Evolutionary conservation across 345 rosid genomes (phyloP), one percentile per base, ranked within the genome.

Genomic region (Brassica rapa): DNA sequence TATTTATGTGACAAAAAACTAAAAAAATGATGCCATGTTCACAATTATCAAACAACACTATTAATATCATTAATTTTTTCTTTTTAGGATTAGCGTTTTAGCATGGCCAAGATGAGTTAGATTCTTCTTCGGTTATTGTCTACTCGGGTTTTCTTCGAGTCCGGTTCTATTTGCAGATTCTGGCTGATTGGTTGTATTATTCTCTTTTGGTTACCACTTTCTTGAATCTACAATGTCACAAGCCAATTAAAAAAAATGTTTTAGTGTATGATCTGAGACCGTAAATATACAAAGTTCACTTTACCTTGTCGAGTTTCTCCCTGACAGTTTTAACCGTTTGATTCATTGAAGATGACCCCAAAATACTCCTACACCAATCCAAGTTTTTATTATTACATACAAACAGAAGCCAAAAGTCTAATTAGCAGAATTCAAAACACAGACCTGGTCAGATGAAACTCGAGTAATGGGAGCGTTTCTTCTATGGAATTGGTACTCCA

Each of bases 291-390:
- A 59, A 23, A 59, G 16, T 32, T 74, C 59, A 43, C 8, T 85
- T n/a, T 82, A 91, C 98, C 95, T 91, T 87, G 63, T 87, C 72
- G 68, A 95, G 98, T 83, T 91, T 95, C 62, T 91, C 92, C 77
- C 96, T 77, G 5, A 93, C 97, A 73, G 80, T 76, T 60, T 73
- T 82, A 65, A 89, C 97, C 0, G 96, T 91, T 77, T 84, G 88
- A 80, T 95, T 93, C 99, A 93, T 95, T 19, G 96, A 95, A 10
- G 81, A 83, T 2, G 89, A 89, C 24, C 24, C 85, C 80, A 77
- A 95, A 93, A 75, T 93, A 93, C 49, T 91, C 98, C 97, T 95
- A 86, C 63, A 70, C 60, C 60, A 72, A 83, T 74, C 8, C 66
- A 68, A 21, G 19, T 53, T 4, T 14, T 15, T 21, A 51, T 59